Evolutionary conservation across 345 rosid genomes (phyloP), one percentile per base, ranked within the genome.

Genomic region (Gossypium sturtianum): DNA sequence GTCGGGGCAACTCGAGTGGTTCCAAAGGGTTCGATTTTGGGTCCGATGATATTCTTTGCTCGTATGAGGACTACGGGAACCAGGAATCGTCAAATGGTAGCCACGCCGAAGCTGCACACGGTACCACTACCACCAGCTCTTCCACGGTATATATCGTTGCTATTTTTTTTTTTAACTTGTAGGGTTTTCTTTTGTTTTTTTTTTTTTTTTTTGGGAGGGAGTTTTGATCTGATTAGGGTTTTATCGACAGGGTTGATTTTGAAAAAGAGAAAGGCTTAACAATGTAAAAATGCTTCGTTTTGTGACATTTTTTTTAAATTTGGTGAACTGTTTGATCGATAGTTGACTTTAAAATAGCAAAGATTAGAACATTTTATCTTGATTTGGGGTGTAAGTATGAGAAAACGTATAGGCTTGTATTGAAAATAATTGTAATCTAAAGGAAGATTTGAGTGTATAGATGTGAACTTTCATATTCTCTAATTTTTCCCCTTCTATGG

Each of bases 11-110:
- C 73, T 77, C 91, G 49, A 89, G 87, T 66, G 85, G 85, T 52
- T 82, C 97, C 41, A 93, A 90, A 75, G 98, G 95, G 2, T 96
- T 93, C 79, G 97, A 96, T 89, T 96, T 93, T 44, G 97, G 84
- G 5, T 81, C 99, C 74, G 98, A 96, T 83, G 99, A 93, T 72
- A 96, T 96, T 77, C 98, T 96, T 79, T 93, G 95, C 89, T 90
- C 99, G 5, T 95, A 95, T 76, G 96, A 95, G 47, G 98, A 90
- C 77, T 91, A 79, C 82, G 80, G 81, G 65, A 88, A 86, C 77
- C 94, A 89, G 82, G 98, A 96, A 68, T 77, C 93, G 1, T 66
- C 95, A 56, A 91, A 90, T 59, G 98, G 92, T 19, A 54, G 71
- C 74, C 88, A 79, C 76, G 83, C 91, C 72, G 98, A 95, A 79